Evolutionary conservation across 768 basidiomycete genomes (phyloP).

Genomic region (Lyophyllum semitale): DNA sequence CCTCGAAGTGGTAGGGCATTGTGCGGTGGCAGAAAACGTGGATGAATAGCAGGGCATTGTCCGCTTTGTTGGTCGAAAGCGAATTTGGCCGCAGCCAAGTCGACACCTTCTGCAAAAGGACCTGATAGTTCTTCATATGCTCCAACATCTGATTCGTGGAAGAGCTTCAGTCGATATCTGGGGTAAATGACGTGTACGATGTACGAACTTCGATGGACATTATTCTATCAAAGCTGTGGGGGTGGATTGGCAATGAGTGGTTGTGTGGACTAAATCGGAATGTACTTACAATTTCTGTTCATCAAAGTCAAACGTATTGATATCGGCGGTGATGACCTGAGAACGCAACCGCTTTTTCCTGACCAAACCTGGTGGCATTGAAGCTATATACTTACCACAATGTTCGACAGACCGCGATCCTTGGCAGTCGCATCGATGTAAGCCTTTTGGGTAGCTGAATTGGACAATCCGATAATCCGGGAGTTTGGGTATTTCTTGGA

Average conservation of each 20-base stretch:
- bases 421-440: slow-evolving; percentile 57
- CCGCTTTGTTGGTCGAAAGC: slow-evolving; percentile 15
- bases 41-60: slow-evolving; percentile 60
- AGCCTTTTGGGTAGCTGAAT: slow-evolving; percentile 68
- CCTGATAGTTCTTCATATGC: slow-evolving; percentile 76
- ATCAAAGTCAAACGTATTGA: slow-evolving; percentile 63
- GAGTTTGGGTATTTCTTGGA: slow-evolving; percentile 67
- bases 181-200: background rate
- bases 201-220: slow-evolving; percentile 62
- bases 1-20: slow-evolving; percentile 69
- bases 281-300: slow-evolving; percentile 41
- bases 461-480: slow-evolving; percentile 63
- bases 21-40: slow-evolving; percentile 71
- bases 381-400: slow-evolving; percentile 38
- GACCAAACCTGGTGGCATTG: background rate
- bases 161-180: background rate
- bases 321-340: slow-evolving; percentile 69
- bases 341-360: background rate
- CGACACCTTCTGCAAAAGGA: slow-evolving; percentile 59
- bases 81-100: slow-evolving; percentile 59
- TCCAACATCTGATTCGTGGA: slow-evolving; percentile 57
- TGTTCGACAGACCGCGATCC: slow-evolving; percentile 50
- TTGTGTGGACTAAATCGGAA: background rate
- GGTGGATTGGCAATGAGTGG: background rate
- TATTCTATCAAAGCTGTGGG: slow-evolving; percentile 64